These are phyloP conservation scores for Hygrophila difformis DNA, from an alignment of 257 asterid genomes.

Conservation along the genomic window DNA sequence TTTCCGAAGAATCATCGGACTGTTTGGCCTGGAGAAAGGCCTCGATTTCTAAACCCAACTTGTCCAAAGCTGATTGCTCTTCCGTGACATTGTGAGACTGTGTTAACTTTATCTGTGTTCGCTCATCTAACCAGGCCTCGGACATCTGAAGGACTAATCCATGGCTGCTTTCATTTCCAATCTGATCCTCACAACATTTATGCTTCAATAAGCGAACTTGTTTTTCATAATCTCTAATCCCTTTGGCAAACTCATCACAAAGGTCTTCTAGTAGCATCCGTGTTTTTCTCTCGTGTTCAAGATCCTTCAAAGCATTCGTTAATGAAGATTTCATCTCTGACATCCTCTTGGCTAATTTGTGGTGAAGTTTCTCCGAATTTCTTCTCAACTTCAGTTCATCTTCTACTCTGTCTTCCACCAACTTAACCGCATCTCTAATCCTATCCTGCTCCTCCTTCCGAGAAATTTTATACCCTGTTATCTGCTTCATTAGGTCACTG, in stretches of 20 bases:
- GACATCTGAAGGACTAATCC: slow-evolving; percentile 72
- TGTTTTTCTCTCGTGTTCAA: slow-evolving; percentile 52
- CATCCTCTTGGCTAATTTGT: slow-evolving; percentile 47
- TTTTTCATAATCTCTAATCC: slow-evolving; percentile 56
- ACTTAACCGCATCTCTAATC: slow-evolving; percentile 27
- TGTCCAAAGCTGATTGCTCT: slow-evolving; percentile 49
- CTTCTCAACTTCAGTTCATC: slow-evolving; percentile 52
- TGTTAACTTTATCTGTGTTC: slow-evolving; percentile 59
- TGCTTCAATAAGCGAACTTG: slow-evolving; percentile 47
- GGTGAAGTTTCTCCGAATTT: slow-evolving; percentile 45
- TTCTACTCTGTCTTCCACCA: slow-evolving; percentile 34
- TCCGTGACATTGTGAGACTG: slow-evolving; percentile 30
- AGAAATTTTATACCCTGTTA: slow-evolving; percentile 29
- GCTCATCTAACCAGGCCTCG: slow-evolving; percentile 90
- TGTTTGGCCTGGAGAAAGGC: slow-evolving; percentile 51
- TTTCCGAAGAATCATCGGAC: slow-evolving; percentile 14
- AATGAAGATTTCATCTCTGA: slow-evolving; percentile 40
- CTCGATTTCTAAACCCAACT: slow-evolving; percentile 54
- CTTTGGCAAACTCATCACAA: slow-evolving; percentile 87
- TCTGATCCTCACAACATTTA: slow-evolving; percentile 27
- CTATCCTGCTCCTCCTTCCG: slow-evolving; percentile 33
- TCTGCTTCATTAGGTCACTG: slow-evolving; percentile 30
- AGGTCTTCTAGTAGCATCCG: slow-evolving; percentile 58
- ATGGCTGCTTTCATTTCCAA: slow-evolving; percentile 25
- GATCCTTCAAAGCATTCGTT: slow-evolving; percentile 36